A percentile compares a stretch with the other conserved stretches of the same genome.
These are phyloP conservation scores for Platismatia glauca DNA, from an alignment of 495 filamentous ascomycete genomes.

Conservation along the genomic window DNA sequence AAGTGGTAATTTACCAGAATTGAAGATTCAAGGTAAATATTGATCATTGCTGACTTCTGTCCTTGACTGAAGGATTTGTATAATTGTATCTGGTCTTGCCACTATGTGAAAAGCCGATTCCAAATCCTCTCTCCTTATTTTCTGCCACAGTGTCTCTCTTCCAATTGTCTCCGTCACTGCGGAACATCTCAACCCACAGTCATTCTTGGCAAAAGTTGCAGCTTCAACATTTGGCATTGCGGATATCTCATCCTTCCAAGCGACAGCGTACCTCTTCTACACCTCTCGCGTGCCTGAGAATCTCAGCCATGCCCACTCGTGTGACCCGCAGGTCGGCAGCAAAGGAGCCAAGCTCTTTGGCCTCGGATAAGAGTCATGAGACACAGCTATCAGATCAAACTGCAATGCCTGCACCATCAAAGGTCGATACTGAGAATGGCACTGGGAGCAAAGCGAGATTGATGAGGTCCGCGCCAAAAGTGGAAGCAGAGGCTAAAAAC, in stretches of 20 bases:
- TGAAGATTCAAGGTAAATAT: no score
- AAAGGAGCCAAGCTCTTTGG: slow-evolving; percentile 20
- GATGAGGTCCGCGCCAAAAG: slow-evolving; percentile 2
- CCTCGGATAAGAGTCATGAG: not conserved
- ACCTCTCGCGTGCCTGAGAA: not conserved
- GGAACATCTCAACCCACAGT: not conserved
- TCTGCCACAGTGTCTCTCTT: not conserved
- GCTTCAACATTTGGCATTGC: not conserved
- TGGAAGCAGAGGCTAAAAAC: not conserved
- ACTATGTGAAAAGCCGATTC: no score
- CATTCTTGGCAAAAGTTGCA: not conserved
- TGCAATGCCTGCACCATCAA: not conserved
- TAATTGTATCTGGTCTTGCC: no score
- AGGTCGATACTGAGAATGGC: slow-evolving; percentile 7
- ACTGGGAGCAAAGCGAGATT: slow-evolving; percentile 8
- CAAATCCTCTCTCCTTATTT: not conserved
- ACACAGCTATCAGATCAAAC: slow-evolving; percentile 13
- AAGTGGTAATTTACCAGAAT: no score
- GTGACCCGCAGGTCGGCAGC: slow-evolving; percentile 26
- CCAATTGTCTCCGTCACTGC: no score
- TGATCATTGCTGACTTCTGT: no score
- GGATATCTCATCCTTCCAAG: not conserved
- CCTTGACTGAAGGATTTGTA: no score
- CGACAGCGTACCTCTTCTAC: not conserved
- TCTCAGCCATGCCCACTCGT: slow-evolving; percentile 17